Conservation (phyloP, 2,329 filamentous ascomycete genomes). For the Pseudopyricularia cyperi region DNA sequence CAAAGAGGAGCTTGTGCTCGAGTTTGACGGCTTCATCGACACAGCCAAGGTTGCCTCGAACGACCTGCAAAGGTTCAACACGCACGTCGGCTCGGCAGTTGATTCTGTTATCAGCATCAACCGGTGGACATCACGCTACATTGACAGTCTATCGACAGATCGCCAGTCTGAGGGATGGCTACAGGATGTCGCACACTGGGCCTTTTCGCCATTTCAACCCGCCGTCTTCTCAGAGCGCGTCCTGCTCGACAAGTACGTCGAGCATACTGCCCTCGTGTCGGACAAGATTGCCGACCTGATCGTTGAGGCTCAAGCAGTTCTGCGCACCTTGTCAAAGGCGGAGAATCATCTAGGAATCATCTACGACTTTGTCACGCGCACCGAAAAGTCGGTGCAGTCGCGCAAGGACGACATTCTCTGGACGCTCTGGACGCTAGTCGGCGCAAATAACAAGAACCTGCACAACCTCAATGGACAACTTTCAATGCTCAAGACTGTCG, state of each 20-base stretch:
- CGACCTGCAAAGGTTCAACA: slow-evolving; percentile 64
- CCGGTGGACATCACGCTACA: slow-evolving; percentile 58
- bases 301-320: slow-evolving; percentile 53
- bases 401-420: slow-evolving; percentile 54
- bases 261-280: slow-evolving; percentile 57
- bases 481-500: slow-evolving; percentile 50
- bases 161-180: slow-evolving; percentile 14
- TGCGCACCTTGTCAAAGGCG: slow-evolving; percentile 51
- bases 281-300: slow-evolving; percentile 58
- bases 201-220: slow-evolving; percentile 51
- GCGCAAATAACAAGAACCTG: slow-evolving; percentile 50
- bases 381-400: slow-evolving; percentile 43
- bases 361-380: slow-evolving; percentile 52
- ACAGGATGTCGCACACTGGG: slow-evolving; percentile 26
- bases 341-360: slow-evolving; percentile 60
- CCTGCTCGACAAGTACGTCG: slow-evolving; percentile 61
- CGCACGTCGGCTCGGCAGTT: slow-evolving; percentile 58
- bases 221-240: slow-evolving; percentile 44
- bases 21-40: slow-evolving; percentile 66
- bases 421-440: slow-evolving; percentile 61
- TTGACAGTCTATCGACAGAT: slow-evolving; percentile 43
- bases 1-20: slow-evolving; percentile 57
- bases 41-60: slow-evolving; percentile 50
- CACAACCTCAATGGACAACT: slow-evolving; percentile 52
- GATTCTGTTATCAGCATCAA: slow-evolving; percentile 66